Evolutionary conservation across 768 basidiomycete species (phyloP).

Genomic region (Clitopilus passeckerianus): DNA sequence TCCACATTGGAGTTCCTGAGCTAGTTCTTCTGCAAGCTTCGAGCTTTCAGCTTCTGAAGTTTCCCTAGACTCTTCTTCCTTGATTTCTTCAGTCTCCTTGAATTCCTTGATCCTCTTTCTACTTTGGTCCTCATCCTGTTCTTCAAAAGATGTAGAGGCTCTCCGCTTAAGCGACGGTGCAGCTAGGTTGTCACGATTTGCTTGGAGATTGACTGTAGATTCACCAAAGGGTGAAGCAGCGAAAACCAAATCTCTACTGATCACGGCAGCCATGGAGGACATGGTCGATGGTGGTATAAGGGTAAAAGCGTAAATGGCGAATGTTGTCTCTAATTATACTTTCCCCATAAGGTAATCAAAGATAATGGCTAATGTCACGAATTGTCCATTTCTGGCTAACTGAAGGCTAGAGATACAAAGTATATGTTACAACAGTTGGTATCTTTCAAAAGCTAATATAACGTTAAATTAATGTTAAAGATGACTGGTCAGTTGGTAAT

Average conservation of each 20-base stretch:
- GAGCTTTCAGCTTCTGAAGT: slow-evolving; percentile 10
- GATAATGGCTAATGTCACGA: slow-evolving; percentile 8
- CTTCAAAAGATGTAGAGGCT: slow-evolving; percentile 57
- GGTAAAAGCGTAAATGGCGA: slow-evolving; percentile 5
- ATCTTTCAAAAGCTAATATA: background rate
- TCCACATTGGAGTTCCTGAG: slow-evolving; percentile 77
- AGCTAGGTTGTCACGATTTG: slow-evolving; percentile 8
- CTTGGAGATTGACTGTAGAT: slow-evolving; percentile 10
- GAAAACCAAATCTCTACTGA: slow-evolving; percentile 6
- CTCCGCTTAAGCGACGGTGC: slow-evolving; percentile 46
- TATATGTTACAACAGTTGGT: slow-evolving; percentile 2
- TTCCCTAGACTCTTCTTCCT: slow-evolving; percentile 4
- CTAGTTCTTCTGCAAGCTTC: slow-evolving; percentile 54
- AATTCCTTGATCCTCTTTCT: slow-evolving; percentile 61
- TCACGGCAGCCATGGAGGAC: slow-evolving; percentile 9
- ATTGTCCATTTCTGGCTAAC: slow-evolving; percentile 7
- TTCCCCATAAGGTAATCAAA: slow-evolving; percentile 13
- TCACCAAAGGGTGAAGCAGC: slow-evolving; percentile 12
- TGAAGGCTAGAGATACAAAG: slow-evolving; percentile 8
- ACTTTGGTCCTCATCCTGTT: slow-evolving; percentile 36
- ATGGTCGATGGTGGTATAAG: slow-evolving; percentile 12
- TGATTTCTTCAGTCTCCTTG: slow-evolving; percentile 14
- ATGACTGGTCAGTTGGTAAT: slow-evolving; percentile 15
- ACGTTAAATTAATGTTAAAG: background rate
- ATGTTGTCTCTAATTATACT: slow-evolving; percentile 17